Conservation (phyloP, 2,329 filamentous ascomycete species). For the Claviceps maximensis region DNA sequence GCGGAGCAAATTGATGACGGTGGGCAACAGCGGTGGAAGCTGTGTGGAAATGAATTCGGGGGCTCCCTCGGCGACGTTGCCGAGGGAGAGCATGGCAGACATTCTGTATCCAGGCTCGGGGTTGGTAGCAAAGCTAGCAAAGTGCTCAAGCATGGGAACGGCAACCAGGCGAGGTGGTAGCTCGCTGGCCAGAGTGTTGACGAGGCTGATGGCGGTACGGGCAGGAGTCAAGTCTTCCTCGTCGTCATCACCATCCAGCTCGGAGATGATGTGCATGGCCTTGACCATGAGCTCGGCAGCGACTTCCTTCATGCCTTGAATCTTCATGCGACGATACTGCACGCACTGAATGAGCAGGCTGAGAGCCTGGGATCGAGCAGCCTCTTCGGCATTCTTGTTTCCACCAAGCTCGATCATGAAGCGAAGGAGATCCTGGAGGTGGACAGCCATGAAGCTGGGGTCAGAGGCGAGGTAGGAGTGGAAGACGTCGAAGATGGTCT, state of each 20-base stretch:
- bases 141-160: conserved; percentile 76
- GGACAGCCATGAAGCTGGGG: conserved; percentile 64
- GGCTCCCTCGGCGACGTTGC: conserved; percentile 90
- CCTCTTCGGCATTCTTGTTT: conserved; percentile 67
- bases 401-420: conserved; percentile 86
- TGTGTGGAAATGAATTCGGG: conserved; percentile 96
- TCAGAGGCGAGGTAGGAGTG: conserved; percentile 89
- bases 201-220: conserved; percentile 69
- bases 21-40: conserved; percentile 71
- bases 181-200: conserved; percentile 79
- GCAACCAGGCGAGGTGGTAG: conserved; percentile 89
- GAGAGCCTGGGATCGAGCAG: conserved; percentile 78
- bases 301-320: conserved; percentile 74
- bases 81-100: conserved; percentile 81
- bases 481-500: conserved; percentile 91
- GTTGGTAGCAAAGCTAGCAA: conserved; percentile 68
- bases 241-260: conserved; percentile 65
- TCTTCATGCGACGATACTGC: conserved; percentile 86
- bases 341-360: conserved; percentile 90
- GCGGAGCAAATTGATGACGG: conserved; percentile 69
- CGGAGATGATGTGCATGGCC: conserved; percentile 77
- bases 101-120: conserved; percentile 67
- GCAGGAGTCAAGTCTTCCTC: conserved; percentile 73
- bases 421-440: conserved; percentile 79
- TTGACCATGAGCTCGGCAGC: conserved; percentile 79